A percentile compares a stretch with the other conserved stretches of the same genome.
Conservation (phyloP, 768 basidiomycete species). For the Suillus lakei region DNA sequence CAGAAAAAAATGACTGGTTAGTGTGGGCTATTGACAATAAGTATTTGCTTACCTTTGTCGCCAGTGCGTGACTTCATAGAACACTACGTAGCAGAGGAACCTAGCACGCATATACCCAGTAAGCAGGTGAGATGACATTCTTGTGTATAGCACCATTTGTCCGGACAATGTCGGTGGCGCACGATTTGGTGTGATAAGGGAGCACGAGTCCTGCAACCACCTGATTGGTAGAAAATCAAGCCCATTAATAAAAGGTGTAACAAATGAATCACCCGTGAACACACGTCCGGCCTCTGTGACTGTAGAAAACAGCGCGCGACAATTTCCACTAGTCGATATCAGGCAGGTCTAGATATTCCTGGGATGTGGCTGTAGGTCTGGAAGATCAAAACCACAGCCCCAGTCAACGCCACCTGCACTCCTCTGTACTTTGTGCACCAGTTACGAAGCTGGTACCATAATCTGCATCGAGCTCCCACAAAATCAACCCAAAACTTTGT, state of each 20-base stretch:
- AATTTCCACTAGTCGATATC: too few species aligned
- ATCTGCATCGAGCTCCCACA: background rate
- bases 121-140: background rate
- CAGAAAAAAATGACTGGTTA: background rate
- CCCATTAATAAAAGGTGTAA: background rate
- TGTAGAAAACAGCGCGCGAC: background rate
- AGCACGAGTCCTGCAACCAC: background rate
- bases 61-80: background rate
- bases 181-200: background rate
- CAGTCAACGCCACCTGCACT: background rate
- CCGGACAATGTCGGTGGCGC: background rate
- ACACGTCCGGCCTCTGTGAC: background rate
- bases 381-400: too few species aligned
- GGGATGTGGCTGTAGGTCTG: too few species aligned
- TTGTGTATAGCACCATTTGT: background rate
- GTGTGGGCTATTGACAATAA: background rate
- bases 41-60: background rate
- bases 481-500: background rate
- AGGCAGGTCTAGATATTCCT: too few species aligned
- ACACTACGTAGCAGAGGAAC: background rate
- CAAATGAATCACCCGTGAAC: background rate
- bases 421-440: background rate
- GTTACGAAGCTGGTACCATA: background rate
- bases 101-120: too few species aligned
- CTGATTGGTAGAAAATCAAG: background rate